Conservation (phyloP, 208 protist genomes). For the Leishmania guyanensis region DNA sequence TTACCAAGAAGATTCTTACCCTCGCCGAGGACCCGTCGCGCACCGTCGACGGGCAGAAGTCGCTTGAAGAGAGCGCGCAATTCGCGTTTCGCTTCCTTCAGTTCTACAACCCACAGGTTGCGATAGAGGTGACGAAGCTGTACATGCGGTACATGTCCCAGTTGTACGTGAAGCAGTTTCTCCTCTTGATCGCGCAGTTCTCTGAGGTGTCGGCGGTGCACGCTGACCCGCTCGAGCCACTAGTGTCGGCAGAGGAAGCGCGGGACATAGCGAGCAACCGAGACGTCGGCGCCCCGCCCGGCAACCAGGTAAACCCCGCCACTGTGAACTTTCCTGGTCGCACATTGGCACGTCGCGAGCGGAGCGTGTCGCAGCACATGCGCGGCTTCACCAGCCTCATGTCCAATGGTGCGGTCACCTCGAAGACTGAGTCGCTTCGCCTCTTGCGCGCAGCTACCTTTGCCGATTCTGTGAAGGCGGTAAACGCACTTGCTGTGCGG, state of each 20-base stretch:
- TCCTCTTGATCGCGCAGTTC: slow-evolving; percentile 41
- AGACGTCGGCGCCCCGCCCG: slow-evolving; percentile 53
- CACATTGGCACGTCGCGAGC: slow-evolving; percentile 54
- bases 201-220: slow-evolving; percentile 50
- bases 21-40: slow-evolving; percentile 43
- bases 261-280: slow-evolving; percentile 65
- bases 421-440: slow-evolving; percentile 28
- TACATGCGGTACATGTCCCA: slow-evolving; percentile 73
- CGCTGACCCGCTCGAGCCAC: slow-evolving; percentile 57
- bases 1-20: slow-evolving; percentile 52
- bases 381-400: slow-evolving; percentile 34
- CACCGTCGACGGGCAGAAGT: slow-evolving; percentile 51
- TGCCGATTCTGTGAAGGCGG: slow-evolving; percentile 53
- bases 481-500: slow-evolving; percentile 47
- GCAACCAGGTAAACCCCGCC: slow-evolving; percentile 48
- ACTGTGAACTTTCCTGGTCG: slow-evolving; percentile 50
- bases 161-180: slow-evolving; percentile 48
- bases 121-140: slow-evolving; percentile 51
- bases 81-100: slow-evolving; percentile 79
- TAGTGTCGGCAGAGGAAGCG: slow-evolving; percentile 64
- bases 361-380: slow-evolving; percentile 81
- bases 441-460: slow-evolving; percentile 57
- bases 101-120: slow-evolving; percentile 75
- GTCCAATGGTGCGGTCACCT: neutral
- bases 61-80: slow-evolving; percentile 61